phyloP scores from a whole-genome alignment of 2,329 filamentous ascomycete genomes.

The Allantophomopsis cytisporea region DNA sequence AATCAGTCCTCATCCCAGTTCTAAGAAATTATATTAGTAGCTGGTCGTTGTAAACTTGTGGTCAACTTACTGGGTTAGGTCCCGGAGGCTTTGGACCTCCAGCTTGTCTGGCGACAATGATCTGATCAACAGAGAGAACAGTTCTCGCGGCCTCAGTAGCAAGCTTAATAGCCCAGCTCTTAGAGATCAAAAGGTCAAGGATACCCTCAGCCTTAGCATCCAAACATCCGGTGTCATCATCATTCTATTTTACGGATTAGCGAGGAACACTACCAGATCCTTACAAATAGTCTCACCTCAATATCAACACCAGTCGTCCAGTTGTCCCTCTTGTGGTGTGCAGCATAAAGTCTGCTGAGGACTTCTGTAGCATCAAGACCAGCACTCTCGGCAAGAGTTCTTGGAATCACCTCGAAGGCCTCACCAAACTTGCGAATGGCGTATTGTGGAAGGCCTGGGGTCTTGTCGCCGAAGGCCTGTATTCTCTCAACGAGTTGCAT shows the following conservation, averaged over 20 bases:
- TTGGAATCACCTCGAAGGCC: conserved; percentile 92
- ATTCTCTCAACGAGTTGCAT: conserved; percentile 88
- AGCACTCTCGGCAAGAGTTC: conserved; percentile 86
- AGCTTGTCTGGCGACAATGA: conserved; percentile 94
- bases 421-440: conserved; percentile 96
- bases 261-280: not conserved
- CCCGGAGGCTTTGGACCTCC: conserved; percentile 94
- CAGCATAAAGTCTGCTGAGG: conserved; percentile 80
- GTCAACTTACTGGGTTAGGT: conserved; percentile 52
- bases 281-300: conserved; percentile 37
- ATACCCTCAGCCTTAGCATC: conserved; percentile 84
- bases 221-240: conserved; percentile 65
- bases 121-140: conserved; percentile 93
- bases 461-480: conserved; percentile 82
- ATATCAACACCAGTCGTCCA: conserved; percentile 93
- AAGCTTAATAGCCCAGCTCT: conserved; percentile 94
- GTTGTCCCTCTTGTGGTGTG: conserved; percentile 76
- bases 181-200: conserved; percentile 79
- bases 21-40: conserved; percentile 9
- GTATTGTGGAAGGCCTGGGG: conserved; percentile 84
- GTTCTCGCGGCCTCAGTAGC: conserved; percentile 92
- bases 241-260: conserved; percentile 35
- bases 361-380: conserved; percentile 97
- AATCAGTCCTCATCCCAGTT: conserved; percentile 22
- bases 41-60: not conserved